These are phyloP conservation scores for Globisporangium canariense DNA, from an alignment of 352 stramenopile genomes.

Conservation along the genomic window DNA sequence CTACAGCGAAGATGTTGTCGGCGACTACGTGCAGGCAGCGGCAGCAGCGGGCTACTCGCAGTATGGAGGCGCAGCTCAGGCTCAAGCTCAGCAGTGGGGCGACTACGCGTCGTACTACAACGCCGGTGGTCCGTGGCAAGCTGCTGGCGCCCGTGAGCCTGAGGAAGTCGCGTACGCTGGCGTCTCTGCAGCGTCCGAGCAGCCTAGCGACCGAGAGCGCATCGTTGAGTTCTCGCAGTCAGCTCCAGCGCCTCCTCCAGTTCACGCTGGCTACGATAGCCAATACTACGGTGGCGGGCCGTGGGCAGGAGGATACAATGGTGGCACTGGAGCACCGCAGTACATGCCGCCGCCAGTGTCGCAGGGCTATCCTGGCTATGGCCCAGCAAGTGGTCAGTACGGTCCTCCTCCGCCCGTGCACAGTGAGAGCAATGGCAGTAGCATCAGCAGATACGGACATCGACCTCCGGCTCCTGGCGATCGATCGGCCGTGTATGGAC, in stretches of 20 bases:
- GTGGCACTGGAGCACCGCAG: background rate
- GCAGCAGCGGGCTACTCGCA: slow-evolving; percentile 24
- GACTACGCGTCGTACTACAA: slow-evolving; percentile 19
- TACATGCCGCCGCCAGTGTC: background rate
- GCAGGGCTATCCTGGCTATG: slow-evolving; percentile 3
- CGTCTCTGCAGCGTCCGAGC: background rate
- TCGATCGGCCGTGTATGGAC: background rate
- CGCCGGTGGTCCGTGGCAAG: slow-evolving; percentile 2
- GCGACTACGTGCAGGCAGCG: slow-evolving; percentile 24
- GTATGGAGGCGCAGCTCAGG: slow-evolving; percentile 11
- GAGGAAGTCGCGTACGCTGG: slow-evolving; percentile 4
- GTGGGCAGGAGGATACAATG: slow-evolving; percentile 7
- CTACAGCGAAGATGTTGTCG: slow-evolving; percentile 18
- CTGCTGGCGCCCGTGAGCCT: background rate
- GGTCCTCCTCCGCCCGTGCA: background rate
- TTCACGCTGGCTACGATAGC: background rate
- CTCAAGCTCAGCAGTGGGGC: slow-evolving; percentile 17
- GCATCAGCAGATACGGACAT: background rate
- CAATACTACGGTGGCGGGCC: slow-evolving; percentile 9
- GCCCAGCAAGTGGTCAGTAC: background rate
- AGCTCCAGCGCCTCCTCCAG: background rate
- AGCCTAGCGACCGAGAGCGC: slow-evolving; percentile 9
- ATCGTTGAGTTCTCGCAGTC: slow-evolving; percentile 18
- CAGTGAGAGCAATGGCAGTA: background rate
- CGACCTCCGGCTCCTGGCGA: background rate